Base-by-base conservation (phyloP, 805 yeast species). In the Tetrapisispora taiwanensis region DNA sequence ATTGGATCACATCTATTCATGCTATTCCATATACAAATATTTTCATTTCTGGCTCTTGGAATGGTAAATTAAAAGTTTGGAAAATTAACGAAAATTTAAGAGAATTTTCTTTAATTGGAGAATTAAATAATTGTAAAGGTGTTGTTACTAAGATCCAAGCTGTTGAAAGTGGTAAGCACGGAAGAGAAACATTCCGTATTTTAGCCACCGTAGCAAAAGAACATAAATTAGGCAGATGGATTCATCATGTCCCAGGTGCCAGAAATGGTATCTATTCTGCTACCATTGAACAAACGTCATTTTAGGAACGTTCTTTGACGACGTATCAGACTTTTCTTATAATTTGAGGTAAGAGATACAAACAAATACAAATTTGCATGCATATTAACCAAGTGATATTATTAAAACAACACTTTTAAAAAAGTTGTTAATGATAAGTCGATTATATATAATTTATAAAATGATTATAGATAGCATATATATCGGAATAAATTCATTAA, bases 161-260 rank as follows among this genome's bases (percentile, higher is more conserved):
- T 24, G 72, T 76, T 9, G 77, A 70, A 45, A 63, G 68, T 43
- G 82, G 77, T 22, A 77, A 74, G 46, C 70, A 73, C 36, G 72
- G 73, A 27, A 71, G 72, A 44, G 74, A 72, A 43, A 70, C 73
- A 40, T 59, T 78, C 41, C 72, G 78, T 51, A 65, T 87, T 10
- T 67, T 76, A 50, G 90, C 84, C 0, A 71, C 86, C 31, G 69
- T 84, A 5, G 76, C 90, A 34, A 86, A 89, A 63, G 96, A 90
- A 65, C 95, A 84, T 58, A 78, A 83, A 59, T 70, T 85, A 46
- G 97, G 96, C 32, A 79, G 97, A 60, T 89, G 96, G 95, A 63
- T 79, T 22, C 70, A 73, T 37, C 70, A 75, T 43, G 70, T 74
- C 31, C 70, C 71, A 22, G 84, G 84, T 7, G 81, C 83, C 27